These are phyloP conservation scores for Chlamydomonas sp. DNA, from an alignment of 139 green algal species.

Conservation along the genomic window DNA sequence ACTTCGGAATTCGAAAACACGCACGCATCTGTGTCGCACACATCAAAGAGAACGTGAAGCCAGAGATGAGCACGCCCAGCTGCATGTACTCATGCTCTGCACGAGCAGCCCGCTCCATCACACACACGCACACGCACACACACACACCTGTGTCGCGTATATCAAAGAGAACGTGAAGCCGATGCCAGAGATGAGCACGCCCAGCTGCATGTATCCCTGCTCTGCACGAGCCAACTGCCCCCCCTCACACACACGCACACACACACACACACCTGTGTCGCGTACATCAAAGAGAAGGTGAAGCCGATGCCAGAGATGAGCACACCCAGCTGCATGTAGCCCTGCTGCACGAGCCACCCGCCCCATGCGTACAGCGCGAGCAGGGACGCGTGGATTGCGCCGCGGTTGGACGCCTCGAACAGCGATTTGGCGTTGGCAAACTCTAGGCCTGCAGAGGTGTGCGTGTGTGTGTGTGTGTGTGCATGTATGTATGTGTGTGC, in stretches of 20 bases:
- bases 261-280: conserved; percentile 52
- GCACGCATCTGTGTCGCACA: too few species aligned
- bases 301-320: conserved; percentile 84
- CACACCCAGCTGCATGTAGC: conserved; percentile 62
- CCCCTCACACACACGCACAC: not conserved
- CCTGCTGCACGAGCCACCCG: conserved; percentile 61
- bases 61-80: too few species aligned
- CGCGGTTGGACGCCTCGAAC: conserved; percentile 53
- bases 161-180: not conserved
- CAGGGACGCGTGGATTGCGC: conserved; percentile 67
- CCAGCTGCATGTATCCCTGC: not conserved
- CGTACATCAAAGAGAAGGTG: conserved; percentile 83
- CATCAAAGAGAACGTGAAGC: too few species aligned
- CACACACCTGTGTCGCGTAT: too few species aligned
- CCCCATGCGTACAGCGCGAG: conserved; percentile 74
- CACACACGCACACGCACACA: too few species aligned
- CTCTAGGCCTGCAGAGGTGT: conserved; percentile 53
- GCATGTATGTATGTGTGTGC: too few species aligned
- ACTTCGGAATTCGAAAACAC: too few species aligned
- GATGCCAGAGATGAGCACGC: not conserved
- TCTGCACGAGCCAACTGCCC: not conserved
- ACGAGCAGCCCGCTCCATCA: too few species aligned
- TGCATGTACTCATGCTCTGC: too few species aligned
- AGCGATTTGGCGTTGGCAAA: conserved; percentile 71
- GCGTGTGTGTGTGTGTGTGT: too few species aligned